Evolutionary conservation across 257 asterid genomes (phyloP).

Genomic region (Penstemon davidsonii): DNA sequence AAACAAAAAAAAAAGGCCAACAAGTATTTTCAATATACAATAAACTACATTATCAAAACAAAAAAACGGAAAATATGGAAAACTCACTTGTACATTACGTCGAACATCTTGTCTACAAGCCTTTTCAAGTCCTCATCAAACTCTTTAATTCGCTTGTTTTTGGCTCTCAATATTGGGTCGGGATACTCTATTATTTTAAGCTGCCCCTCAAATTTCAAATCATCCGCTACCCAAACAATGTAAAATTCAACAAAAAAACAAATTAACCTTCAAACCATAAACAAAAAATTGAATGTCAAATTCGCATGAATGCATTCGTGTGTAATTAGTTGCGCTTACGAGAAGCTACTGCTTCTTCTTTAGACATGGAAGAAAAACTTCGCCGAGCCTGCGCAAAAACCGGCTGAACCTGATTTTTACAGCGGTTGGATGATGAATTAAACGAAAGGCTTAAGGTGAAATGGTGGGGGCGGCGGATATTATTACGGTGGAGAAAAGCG

Average conservation of each 20-base stretch:
- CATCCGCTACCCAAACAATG: conserved; percentile 55
- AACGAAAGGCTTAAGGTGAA: conserved; percentile 23
- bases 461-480: conserved; percentile 21
- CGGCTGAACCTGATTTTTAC: conserved; percentile 47
- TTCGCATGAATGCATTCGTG: not conserved
- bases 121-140: conserved; percentile 78
- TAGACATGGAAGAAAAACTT: conserved; percentile 43
- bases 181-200: conserved; percentile 77
- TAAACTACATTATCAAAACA: not conserved
- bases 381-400: no score
- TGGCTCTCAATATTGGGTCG: conserved; percentile 73
- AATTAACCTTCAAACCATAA: not conserved
- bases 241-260: not conserved
- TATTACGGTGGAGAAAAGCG: conserved; percentile 7
- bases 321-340: conserved; percentile 38
- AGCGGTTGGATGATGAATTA: conserved; percentile 23
- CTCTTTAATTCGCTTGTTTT: conserved; percentile 58
- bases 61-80: not conserved
- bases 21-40: conserved; percentile 37
- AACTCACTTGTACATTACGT: conserved; percentile 82
- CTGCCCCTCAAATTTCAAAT: conserved; percentile 64
- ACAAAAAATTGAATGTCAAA: not conserved
- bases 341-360: conserved; percentile 52
- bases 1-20: conserved; percentile 44
- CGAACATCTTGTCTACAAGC: conserved; percentile 86